Percentiles rank a stretch among this genome's conserved stretches.
Evolutionary conservation across 2,329 filamentous ascomycete species (phyloP).

Genomic region (Botrytis hyacinthi): DNA sequence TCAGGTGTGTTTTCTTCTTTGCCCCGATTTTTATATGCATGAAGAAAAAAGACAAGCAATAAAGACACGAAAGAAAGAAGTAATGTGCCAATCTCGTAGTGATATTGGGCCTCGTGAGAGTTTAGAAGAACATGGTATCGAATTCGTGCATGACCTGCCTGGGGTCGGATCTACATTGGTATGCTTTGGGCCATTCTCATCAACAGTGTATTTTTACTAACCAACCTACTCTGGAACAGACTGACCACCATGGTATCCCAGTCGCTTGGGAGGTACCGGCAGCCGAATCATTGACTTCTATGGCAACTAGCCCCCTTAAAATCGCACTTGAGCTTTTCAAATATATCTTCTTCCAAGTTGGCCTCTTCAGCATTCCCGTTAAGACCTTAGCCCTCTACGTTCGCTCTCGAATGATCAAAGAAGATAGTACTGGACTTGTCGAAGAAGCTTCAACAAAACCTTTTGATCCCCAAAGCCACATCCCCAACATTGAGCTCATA

Average conservation of each 20-base stretch:
- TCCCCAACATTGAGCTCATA: constrained; percentile 23
- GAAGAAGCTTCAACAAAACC: background rate
- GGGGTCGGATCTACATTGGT: constrained; percentile 21
- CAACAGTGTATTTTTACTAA: background rate
- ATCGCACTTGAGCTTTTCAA: constrained; percentile 16
- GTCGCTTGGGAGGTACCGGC: constrained; percentile 21
- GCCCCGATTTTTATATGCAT: background rate
- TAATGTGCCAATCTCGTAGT: background rate
- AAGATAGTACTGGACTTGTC: background rate
- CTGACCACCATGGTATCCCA: constrained; percentile 19
- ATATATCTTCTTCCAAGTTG: constrained; percentile 16
- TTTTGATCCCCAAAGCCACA: background rate
- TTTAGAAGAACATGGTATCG: constrained; percentile 16
- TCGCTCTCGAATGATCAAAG: constrained; percentile 7
- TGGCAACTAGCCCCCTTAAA: constrained; percentile 8
- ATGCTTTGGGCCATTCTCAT: background rate
- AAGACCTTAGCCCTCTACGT: constrained; percentile 15
- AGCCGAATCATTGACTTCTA: constrained; percentile 8
- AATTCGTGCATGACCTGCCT: constrained; percentile 17
- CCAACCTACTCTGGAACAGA: background rate
- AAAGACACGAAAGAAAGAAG: background rate
- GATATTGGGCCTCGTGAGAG: constrained; percentile 18
- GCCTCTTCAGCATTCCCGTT: constrained; percentile 18
- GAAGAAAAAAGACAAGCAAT: background rate
- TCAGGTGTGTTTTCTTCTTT: constrained; percentile 16